These are phyloP conservation scores for Naganishia antarctica DNA, from an alignment of 768 basidiomycete genomes.

Conservation along the genomic window DNA sequence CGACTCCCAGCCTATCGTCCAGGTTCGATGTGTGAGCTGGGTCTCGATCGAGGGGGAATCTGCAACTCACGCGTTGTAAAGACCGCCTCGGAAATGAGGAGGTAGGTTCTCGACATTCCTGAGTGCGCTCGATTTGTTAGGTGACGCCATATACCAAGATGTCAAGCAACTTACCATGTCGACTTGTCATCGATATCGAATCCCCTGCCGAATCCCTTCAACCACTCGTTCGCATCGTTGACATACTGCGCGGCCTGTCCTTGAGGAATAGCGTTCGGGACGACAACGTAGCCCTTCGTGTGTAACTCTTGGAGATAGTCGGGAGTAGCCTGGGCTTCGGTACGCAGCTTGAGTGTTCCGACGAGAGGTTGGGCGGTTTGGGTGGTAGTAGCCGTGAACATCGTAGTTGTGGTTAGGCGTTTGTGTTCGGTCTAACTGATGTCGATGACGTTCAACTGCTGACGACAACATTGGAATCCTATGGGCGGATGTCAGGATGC, in stretches of 20 bases:
- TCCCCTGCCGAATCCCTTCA: slow-evolving; percentile 15
- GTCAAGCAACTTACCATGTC: slow-evolving; percentile 16
- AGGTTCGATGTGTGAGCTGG: slow-evolving; percentile 29
- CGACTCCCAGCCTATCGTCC: slow-evolving; percentile 35
- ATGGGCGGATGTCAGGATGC: too few species aligned
- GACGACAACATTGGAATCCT: too few species aligned
- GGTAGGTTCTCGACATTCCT: slow-evolving; percentile 28
- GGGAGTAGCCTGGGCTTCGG: background rate
- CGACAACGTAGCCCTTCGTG: slow-evolving; percentile 21
- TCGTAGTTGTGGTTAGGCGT: slow-evolving; percentile 4
- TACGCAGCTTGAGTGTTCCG: slow-evolving; percentile 24
- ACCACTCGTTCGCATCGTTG: slow-evolving; percentile 13
- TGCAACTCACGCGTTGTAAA: slow-evolving; percentile 23
- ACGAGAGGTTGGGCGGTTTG: background rate
- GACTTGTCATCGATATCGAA: slow-evolving; percentile 21
- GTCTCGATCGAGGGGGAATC: background rate
- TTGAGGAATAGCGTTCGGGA: background rate
- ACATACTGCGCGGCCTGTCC: slow-evolving; percentile 11
- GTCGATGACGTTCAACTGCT: too few species aligned
- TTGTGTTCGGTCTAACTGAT: too few species aligned
- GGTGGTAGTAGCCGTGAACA: slow-evolving; percentile 15
- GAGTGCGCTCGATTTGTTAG: too few species aligned
- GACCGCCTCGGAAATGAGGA: slow-evolving; percentile 25
- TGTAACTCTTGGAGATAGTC: slow-evolving; percentile 12
- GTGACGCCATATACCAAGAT: background rate